Base-by-base conservation (phyloP, 2,329 filamentous ascomycete species). In the Calcarisporium arbuscula region DNA sequence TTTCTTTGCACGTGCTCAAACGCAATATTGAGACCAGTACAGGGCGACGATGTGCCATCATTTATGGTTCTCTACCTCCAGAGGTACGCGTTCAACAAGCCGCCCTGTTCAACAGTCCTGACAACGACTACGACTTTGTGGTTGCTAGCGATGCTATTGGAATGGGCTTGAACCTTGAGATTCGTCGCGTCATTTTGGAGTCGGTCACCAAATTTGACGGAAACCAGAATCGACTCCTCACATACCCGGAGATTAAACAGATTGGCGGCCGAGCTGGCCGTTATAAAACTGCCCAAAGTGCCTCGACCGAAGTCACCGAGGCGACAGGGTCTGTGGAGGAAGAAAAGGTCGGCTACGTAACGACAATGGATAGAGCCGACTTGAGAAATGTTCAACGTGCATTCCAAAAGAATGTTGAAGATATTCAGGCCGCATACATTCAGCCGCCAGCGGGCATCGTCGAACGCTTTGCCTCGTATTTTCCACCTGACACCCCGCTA, bases 71-170 rank as follows among this genome's bases (percentile, higher is more conserved):
- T 32, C 61, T 98, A 28, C 92, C 92, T 0, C 90, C 92, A 2
- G 92, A 98, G 57, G 95, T 90, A 26, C 77, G 92, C 42, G 87
- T 88, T 4, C 80, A 90, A 53, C 92, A 98, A 62, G 92, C 92
- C 1, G 78, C 79, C 12, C 68, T 96, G 0, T 98, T 98, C 69
- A 98, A 98, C 53, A 85, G 96, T 44, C 89, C 88, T 0, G 62
- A 94, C 53, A 98, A 94, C 54, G 89, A 95, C 40, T 98, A 95
- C 54, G 92, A 98, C 55, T 94, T 80, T 48, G 68, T 98, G 6
- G 89, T 92, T 18, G 92, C 94, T 8, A 95, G 87, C 48, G 88
- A 95, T 60, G 92, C 92, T 30, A 90, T 98, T 42, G 92, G 92
- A 23, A 96, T 98, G 90, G 92, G 94, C 2, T 66, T 98, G 16